Base-by-base conservation (phyloP, 371 early-diverging fungal genomes). In the Mortierella sp. region DNA sequence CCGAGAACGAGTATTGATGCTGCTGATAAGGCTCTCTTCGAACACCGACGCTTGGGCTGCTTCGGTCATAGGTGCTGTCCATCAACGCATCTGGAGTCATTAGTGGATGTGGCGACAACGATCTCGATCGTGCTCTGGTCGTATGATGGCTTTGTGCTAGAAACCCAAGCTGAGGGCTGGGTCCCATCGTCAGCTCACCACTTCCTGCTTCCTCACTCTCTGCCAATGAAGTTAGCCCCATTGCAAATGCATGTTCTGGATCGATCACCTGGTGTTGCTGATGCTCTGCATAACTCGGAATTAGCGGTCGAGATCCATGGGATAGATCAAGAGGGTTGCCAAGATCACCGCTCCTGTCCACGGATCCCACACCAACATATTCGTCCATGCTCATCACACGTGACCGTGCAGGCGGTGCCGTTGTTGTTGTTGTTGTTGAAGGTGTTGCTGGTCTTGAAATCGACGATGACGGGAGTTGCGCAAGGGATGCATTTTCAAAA, bases 371-470 rank as follows among this genome's bases (percentile, higher is more conserved):
- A 2, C 69, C 75, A 21, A 75, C 46, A 39, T 75, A 75, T 7
- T 75, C 68, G 28, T 75, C 75, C 69, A 75, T 68, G 24, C 56
- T 68, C 52, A 75, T 56, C 41, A 75, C 57, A 0, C 64, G 58
- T 7, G 75, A 57, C 37, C 67, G 28, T 6, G 50, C n/a, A 21
- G n/a, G 19, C 7, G 41, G 27, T 12, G 48, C 6, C 11, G 19
- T 15, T n/a, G 27, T 31, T 51, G 26, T 15, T n/a, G 27, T 31
- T 51, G 26, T 6, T 26, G 50, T 37, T 42, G 42, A 1, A 26
- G 53, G 15, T 23, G 30, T 23, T 27, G 56, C n/a, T 42, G 47
- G n/a, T 26, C 21, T 23, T 19, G 39, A 17, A 26, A 42, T 31
- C 6, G 34, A 39, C 39, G 50, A 61, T 15, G 57, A 42, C 0